Conservation (phyloP, 768 basidiomycete genomes). For the Multifurca ochricompacta region DNA sequence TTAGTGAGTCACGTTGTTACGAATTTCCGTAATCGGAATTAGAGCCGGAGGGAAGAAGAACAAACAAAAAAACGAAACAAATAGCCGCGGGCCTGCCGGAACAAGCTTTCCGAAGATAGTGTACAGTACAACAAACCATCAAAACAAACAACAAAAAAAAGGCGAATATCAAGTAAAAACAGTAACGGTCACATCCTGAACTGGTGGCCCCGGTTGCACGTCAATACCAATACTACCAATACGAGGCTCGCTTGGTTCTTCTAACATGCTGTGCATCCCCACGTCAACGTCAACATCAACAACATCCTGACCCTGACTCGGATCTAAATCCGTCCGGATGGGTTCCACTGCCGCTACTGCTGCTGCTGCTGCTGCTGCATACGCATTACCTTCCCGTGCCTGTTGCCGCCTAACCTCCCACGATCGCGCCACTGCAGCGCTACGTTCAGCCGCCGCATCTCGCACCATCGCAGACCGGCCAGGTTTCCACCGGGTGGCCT, state of each 20-base stretch:
- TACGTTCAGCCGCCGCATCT: conserved; percentile 49
- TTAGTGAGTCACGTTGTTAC: too few relatives aligned
- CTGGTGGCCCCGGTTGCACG: not conserved
- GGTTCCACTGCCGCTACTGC: too few relatives aligned
- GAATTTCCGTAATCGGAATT: too few relatives aligned
- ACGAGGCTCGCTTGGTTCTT: too few relatives aligned
- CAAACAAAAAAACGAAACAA: too few relatives aligned
- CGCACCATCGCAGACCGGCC: conserved; percentile 49
- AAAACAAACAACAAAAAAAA: not conserved
- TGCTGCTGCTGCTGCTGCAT: not conserved
- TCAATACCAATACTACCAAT: not conserved
- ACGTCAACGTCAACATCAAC: too few relatives aligned
- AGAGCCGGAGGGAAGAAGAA: too few relatives aligned
- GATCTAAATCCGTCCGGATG: not conserved
- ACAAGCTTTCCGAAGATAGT: too few relatives aligned
- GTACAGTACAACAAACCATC: not conserved
- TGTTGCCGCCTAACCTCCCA: conserved; percentile 30
- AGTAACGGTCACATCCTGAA: not conserved
- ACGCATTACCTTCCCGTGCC: conserved; percentile 16
- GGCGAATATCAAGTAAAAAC: not conserved
- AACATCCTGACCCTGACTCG: not conserved
- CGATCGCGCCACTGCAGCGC: conserved; percentile 34
- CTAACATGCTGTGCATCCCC: not conserved
- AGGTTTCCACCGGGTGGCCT: conserved; percentile 52
- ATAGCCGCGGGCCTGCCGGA: too few relatives aligned